These are phyloP conservation scores for Arabidopsis hybrid DNA, from an alignment of 441 rosid species.

Conservation along the genomic window DNA sequence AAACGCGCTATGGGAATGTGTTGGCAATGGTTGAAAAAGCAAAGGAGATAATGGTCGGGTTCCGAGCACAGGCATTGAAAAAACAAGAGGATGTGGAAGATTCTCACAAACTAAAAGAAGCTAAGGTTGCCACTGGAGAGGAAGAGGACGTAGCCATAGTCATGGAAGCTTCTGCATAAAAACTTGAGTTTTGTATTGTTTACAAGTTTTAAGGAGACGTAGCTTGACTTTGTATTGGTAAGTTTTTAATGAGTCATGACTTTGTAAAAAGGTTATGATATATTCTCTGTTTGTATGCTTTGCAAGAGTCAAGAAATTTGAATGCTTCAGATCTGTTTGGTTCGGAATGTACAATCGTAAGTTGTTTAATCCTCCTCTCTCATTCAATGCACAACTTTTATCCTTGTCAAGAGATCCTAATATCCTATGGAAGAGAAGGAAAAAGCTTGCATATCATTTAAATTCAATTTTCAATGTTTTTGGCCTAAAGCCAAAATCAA, in stretches of 20 bases:
- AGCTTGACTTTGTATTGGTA: conserved; percentile 32
- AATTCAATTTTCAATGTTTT: conserved; percentile 1
- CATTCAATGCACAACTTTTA: neutral
- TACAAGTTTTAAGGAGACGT: conserved; percentile 31
- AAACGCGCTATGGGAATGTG: conserved; percentile 77
- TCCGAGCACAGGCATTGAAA: conserved; percentile 59
- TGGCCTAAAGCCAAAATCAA: conserved; percentile 1
- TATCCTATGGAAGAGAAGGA: neutral
- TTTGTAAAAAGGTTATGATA: conserved; percentile 39
- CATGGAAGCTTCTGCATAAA: conserved; percentile 44
- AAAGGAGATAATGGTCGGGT: conserved; percentile 51
- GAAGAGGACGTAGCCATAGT: conserved; percentile 31
- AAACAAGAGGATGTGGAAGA: conserved; percentile 52
- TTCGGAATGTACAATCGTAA: neutral
- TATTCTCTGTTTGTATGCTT: conserved; percentile 13
- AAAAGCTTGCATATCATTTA: neutral
- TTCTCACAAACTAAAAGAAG: conserved; percentile 29
- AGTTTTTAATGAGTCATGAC: conserved; percentile 29
- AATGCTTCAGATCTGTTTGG: conserved; percentile 12
- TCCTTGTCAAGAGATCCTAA: neutral
- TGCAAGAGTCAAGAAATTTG: conserved; percentile 26
- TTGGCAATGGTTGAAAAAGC: conserved; percentile 64
- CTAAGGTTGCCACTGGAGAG: conserved; percentile 31
- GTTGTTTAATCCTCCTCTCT: neutral
- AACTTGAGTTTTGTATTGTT: conserved; percentile 41